Evolutionary conservation across 352 stramenopile genomes (phyloP).

Genomic region (Phytopythium montanum): DNA sequence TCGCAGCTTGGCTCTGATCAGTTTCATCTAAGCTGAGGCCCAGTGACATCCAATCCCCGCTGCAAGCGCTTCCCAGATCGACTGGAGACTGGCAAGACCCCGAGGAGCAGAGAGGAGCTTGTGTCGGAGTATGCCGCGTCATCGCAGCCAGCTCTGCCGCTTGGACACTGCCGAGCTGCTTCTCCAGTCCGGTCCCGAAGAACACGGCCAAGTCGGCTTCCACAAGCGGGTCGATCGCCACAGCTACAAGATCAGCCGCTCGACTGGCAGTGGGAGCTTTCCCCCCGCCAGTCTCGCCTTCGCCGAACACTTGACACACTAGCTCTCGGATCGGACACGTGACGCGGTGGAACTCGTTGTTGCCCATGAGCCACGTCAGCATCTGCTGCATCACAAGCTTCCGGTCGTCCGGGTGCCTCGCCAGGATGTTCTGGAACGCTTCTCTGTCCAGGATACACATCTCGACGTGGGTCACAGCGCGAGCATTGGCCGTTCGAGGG

Average conservation of each 20-base stretch:
- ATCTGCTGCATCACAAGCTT: constrained; percentile 31
- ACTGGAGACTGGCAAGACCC: not conserved
- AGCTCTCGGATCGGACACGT: constrained; percentile 22
- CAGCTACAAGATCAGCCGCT: not conserved
- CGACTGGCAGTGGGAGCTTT: not conserved
- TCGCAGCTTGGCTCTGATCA: not conserved
- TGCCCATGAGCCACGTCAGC: constrained; percentile 25
- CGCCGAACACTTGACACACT: constrained; percentile 17
- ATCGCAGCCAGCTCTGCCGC: not conserved
- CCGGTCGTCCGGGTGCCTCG: constrained; percentile 24
- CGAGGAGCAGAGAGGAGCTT: not conserved
- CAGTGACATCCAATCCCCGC: not conserved
- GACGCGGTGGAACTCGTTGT: constrained; percentile 27
- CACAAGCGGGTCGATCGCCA: not conserved
- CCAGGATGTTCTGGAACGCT: constrained; percentile 28
- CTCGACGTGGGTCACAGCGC: constrained; percentile 38
- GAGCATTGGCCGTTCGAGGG: constrained; percentile 33
- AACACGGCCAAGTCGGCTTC: not conserved
- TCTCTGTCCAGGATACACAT: constrained; percentile 39
- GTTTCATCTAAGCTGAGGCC: not conserved
- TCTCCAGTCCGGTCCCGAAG: constrained; percentile 3
- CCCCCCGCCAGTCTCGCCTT: not conserved
- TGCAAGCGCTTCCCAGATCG: not conserved
- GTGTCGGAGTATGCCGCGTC: not conserved
- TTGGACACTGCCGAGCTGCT: not conserved